phyloP scores from a whole-genome alignment of 352 stramenopile genomes.

The Pelagophyceae sp. region DNA sequence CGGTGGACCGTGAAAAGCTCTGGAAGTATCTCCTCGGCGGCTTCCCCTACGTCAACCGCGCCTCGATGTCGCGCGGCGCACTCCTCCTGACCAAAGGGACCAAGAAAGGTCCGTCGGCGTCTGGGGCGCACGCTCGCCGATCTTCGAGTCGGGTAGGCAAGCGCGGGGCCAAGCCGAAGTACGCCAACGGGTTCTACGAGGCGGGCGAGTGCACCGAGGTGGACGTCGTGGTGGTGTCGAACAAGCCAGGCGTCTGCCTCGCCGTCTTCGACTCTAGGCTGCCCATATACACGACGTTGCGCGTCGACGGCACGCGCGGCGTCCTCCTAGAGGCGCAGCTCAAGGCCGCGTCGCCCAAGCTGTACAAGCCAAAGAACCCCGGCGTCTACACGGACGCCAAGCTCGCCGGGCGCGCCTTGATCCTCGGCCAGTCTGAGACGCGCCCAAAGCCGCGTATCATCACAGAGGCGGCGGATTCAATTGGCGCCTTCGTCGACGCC shows the following conservation, averaged over 20 bases:
- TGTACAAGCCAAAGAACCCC: background rate
- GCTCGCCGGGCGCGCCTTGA: background rate
- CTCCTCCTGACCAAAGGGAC: conserved; percentile 5
- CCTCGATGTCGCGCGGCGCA: background rate
- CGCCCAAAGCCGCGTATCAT: background rate
- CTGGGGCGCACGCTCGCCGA: no score
- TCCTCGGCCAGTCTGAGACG: background rate
- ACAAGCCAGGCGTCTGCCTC: background rate
- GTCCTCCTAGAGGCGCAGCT: background rate
- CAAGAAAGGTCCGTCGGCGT: background rate
- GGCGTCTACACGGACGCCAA: background rate
- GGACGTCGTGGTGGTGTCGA: background rate
- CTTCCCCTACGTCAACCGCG: background rate
- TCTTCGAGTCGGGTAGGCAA: background rate
- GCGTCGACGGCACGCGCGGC: background rate
- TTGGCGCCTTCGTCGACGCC: background rate
- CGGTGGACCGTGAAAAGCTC: background rate
- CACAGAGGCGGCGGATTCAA: background rate
- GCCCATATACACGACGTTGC: conserved; percentile 9
- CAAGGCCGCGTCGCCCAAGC: background rate
- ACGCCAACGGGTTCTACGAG: background rate
- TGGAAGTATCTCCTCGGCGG: background rate
- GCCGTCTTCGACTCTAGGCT: conserved; percentile 15
- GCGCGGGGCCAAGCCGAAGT: background rate
- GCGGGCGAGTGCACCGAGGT: background rate